Evolutionary conservation across 2,329 filamentous ascomycete species (phyloP).

Genomic region (Diplodia mutila): DNA sequence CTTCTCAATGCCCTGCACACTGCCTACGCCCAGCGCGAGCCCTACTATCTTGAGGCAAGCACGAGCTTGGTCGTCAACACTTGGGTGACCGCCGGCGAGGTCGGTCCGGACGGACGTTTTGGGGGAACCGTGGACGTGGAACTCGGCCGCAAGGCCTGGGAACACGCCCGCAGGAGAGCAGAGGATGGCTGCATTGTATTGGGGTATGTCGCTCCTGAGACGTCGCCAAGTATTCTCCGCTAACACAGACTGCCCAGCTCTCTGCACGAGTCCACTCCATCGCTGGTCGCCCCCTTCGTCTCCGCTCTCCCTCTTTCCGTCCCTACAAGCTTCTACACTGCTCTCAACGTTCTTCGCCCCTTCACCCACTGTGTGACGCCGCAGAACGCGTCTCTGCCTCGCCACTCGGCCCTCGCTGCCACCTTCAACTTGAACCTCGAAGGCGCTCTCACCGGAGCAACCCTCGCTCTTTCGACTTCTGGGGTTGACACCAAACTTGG

Average conservation of each 20-base stretch:
- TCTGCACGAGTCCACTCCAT: conserved; percentile 85
- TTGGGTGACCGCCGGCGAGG: conserved; percentile 80
- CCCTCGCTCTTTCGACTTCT: conserved; percentile 78
- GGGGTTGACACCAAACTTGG: conserved; percentile 85
- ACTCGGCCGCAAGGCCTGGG: conserved; percentile 84
- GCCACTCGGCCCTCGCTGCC: conserved; percentile 79
- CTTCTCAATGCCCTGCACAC: conserved; percentile 91
- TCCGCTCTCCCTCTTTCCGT: conserved; percentile 78
- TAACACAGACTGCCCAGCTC: conserved; percentile 60
- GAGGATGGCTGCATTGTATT: conserved; percentile 94
- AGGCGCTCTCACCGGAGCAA: conserved; percentile 76
- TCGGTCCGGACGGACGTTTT: conserved; percentile 67
- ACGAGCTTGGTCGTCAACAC: conserved; percentile 94
- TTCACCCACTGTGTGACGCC: conserved; percentile 89
- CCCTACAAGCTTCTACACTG: conserved; percentile 74
- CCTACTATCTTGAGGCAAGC: conserved; percentile 86
- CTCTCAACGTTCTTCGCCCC: conserved; percentile 79
- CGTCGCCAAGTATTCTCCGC: background rate
- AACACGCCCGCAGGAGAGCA: conserved; percentile 90
- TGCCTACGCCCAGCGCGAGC: conserved; percentile 77
- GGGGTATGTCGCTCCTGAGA: conserved; percentile 61
- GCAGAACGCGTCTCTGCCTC: conserved; percentile 80
- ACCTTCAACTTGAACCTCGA: conserved; percentile 79
- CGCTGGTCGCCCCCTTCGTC: conserved; percentile 79
- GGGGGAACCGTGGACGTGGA: conserved; percentile 81